Conservation (phyloP, 2,329 filamentous ascomycete genomes). For the Colletotrichum plurivorum region DNA sequence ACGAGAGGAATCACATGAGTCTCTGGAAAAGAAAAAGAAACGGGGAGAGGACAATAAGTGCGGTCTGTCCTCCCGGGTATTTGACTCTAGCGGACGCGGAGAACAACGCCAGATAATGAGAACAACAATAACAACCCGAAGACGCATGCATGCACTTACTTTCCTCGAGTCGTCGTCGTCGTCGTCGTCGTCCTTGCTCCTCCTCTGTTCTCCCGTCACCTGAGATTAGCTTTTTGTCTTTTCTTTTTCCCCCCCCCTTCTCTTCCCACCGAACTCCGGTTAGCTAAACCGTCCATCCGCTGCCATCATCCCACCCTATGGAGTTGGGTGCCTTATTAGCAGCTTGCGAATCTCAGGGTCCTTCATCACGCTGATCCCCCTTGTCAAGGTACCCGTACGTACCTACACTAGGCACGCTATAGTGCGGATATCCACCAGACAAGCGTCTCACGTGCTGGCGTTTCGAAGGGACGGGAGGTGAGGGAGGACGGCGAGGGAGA, state of each 20-base stretch:
- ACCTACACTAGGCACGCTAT: constrained; percentile 6
- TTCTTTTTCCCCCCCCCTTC: no score
- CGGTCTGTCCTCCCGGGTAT: background rate
- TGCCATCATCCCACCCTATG: background rate
- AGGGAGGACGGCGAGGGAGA: constrained; percentile 7
- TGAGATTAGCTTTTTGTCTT: background rate
- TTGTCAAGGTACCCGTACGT: constrained; percentile 26
- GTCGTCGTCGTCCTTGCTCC: no score
- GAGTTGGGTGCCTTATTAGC: constrained; percentile 11
- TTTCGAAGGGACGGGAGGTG: constrained; percentile 17
- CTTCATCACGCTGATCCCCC: constrained; percentile 14
- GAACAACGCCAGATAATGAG: background rate
- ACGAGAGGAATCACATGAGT: constrained; percentile 23
- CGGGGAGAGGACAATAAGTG: background rate
- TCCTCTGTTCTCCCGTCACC: no score
- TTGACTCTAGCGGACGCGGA: background rate
- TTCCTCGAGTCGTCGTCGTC: background rate
- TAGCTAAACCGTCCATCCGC: no score
- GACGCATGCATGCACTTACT: background rate
- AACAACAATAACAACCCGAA: background rate
- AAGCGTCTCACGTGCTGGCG: constrained; percentile 20
- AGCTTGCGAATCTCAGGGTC: constrained; percentile 29
- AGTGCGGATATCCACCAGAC: background rate
- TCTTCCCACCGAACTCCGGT: no score
- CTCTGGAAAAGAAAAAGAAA: background rate